Percentiles rank a stretch among this genome's conserved stretches.
Evolutionary conservation across 306 rosid species (phyloP).

Genomic region (Elaeagnus macrophylla): DNA sequence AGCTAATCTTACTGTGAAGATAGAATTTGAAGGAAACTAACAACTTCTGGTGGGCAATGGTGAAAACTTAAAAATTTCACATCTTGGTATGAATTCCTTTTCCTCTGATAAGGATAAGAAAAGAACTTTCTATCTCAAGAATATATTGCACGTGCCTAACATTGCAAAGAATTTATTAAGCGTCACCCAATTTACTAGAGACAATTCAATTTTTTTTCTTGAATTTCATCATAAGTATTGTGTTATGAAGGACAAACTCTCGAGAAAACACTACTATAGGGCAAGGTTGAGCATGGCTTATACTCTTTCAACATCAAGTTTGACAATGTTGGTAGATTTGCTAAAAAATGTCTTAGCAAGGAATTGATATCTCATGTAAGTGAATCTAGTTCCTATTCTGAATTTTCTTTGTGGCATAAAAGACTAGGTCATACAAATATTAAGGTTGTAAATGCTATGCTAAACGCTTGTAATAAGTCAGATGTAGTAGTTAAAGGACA

Average conservation of each 20-base stretch:
- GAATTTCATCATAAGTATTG: too few relatives aligned
- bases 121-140: not conserved
- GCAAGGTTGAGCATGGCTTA: too few relatives aligned
- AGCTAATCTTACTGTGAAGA: not conserved
- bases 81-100: not conserved
- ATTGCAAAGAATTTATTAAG: too few relatives aligned
- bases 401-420: not conserved
- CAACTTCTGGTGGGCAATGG: not conserved
- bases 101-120: too few relatives aligned
- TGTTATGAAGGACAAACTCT: too few relatives aligned
- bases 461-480: not conserved
- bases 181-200: not conserved
- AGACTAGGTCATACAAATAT: not conserved
- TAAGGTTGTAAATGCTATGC: too few relatives aligned
- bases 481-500: not conserved
- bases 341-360: too few relatives aligned
- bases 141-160: not conserved
- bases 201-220: too few relatives aligned
- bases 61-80: not conserved
- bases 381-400: not conserved
- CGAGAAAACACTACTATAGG: too few relatives aligned
- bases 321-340: too few relatives aligned
- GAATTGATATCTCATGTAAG: too few relatives aligned
- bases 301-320: too few relatives aligned
- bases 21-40: not conserved